Percentiles rank a stretch among this genome's conserved stretches.
These are phyloP conservation scores for Fraxinus cuspidata DNA, from an alignment of 257 asterid species.

Conservation along the genomic window DNA sequence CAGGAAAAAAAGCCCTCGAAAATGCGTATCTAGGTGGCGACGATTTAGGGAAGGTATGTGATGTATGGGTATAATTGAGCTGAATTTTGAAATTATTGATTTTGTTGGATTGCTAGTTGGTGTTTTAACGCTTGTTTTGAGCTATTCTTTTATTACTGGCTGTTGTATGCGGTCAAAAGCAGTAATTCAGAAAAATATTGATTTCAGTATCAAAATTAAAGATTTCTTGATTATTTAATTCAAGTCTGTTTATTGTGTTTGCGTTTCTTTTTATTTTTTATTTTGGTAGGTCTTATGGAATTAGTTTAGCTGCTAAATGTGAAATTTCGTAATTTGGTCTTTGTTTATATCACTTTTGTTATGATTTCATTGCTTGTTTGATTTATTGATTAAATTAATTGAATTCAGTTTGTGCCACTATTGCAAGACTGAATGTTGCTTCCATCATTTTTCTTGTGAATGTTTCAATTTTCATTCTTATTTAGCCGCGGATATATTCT, in stretches of 20 bases:
- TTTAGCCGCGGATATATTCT: neutral
- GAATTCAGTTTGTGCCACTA: neutral
- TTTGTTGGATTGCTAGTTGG: conserved; percentile 9
- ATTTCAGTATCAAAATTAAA: neutral
- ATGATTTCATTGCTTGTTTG: neutral
- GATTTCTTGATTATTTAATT: neutral
- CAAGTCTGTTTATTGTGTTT: neutral
- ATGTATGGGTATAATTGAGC: conserved; percentile 21
- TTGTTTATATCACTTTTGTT: neutral
- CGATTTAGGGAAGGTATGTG: conserved; percentile 37
- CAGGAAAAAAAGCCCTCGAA: conserved; percentile 60
- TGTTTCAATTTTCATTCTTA: neutral
- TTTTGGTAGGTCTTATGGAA: neutral
- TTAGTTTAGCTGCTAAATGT: neutral
- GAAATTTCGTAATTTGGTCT: neutral
- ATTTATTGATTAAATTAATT: neutral
- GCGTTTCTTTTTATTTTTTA: neutral
- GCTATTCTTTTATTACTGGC: neutral
- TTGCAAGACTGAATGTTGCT: neutral
- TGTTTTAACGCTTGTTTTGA: neutral
- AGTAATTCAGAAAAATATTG: neutral
- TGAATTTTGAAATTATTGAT: neutral
- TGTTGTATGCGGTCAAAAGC: neutral
- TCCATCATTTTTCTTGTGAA: neutral
- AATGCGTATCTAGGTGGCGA: conserved; percentile 57